Conservation (phyloP, 2,329 filamentous ascomycete genomes). For the Aspergillus calidoustus region DNA sequence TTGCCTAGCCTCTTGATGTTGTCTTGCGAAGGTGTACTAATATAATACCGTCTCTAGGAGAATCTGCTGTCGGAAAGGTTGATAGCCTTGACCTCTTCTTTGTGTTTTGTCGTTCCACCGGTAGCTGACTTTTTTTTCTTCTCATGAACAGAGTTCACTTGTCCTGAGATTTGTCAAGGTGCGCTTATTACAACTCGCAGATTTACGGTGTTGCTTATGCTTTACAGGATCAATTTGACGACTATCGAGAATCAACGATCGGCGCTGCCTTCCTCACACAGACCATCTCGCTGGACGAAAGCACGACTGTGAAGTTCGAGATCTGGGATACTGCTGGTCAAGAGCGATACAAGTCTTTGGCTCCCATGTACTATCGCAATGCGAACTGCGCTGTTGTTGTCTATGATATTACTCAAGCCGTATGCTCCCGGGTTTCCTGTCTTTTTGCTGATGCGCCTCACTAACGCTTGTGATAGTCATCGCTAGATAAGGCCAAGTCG, state of each 20-base stretch:
- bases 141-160: conserved; percentile 77
- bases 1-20: conserved; percentile 9
- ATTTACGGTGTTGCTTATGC: conserved; percentile 11
- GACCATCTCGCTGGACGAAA: conserved; percentile 97
- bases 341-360: conserved; percentile 97
- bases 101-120: conserved; percentile 19
- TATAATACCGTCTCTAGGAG: conserved; percentile 62
- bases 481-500: conserved; percentile 96
- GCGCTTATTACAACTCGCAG: conserved; percentile 29
- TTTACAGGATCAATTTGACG: conserved; percentile 93
- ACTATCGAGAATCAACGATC: conserved; percentile 96
- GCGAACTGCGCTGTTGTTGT: conserved; percentile 99
- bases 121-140: conserved; percentile 37
- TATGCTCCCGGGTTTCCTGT: conserved; percentile 56
- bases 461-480: conserved; percentile 64
- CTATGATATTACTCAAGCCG: conserved; percentile 98
- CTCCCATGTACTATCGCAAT: conserved; percentile 99
- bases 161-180: conserved; percentile 98
- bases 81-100: conserved; percentile 23
- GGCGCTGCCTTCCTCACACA: conserved; percentile 98
- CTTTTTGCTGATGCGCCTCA: conserved; percentile 4
- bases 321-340: conserved; percentile 99
- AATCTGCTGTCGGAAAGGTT: conserved; percentile 99
- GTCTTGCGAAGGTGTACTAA: conserved; percentile 22
- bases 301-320: conserved; percentile 98